Base-by-base conservation (phyloP, 257 asterid genomes). In the Fraxinus cuspidata region DNA sequence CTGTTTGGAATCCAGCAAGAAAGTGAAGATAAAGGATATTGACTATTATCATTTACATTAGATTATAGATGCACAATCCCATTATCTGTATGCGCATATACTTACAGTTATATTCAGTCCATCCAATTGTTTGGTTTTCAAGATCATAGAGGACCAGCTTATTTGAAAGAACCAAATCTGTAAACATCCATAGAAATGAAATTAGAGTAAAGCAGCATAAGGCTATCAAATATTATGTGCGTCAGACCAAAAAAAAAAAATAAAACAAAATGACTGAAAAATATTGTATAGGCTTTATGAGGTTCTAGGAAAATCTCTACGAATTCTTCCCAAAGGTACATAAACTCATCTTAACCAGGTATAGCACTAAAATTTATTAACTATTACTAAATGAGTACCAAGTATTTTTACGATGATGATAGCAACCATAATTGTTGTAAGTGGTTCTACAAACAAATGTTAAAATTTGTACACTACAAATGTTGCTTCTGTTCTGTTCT, bases 41-140 rank as follows among this genome's bases (percentile, higher is more conserved):
- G 18, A 67, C 27, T 2, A 77, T n/a, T 58, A 21, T 35, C 51
- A 25, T 34, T 42, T 76, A 69, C 29, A 74, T 15, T n/a, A 58
- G 3, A 49, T 12, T 65, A 25, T 47, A 68, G 37, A 77, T 16
- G 51, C 71, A 78, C 19, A 6, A 42, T 65, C 58, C 15, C 47
- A 64, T 65, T 42, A 64, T 28, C 34, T 2, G 42, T 37, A 67
- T 40, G 79, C 28, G 74, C 76, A 37, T 31, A 65, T 67, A 85
- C 98, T 93, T 89, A 96, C 99, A 96, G 90, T 96, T 96, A 83
- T 96, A 96, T 72, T 92, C 98, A 0, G 98, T 93, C 99, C 99
- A 96, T 80, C 99, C 99, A 84, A 96, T 93, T 42, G 94, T 80
- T 86, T 93, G 97, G 74, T 89, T 93, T 85, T 92, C 98, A 70